Conservation (phyloP, 140 eudicot genomes). For the Erigeron philadelphicus region DNA sequence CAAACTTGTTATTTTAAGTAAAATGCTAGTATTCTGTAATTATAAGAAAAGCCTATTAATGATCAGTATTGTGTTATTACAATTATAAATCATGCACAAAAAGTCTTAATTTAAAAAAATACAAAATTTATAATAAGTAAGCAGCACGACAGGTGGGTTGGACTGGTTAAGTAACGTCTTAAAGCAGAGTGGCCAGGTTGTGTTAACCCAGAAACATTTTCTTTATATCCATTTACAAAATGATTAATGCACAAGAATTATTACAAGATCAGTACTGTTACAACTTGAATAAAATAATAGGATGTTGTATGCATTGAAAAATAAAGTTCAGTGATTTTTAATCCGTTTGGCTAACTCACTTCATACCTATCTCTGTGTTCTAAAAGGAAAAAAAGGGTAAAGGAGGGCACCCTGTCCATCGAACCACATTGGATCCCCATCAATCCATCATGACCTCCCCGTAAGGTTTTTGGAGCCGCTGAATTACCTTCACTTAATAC, state of each 20-base stretch:
- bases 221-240: neutral
- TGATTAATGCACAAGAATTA: neutral
- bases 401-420: too few relatives aligned
- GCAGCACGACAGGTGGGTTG: neutral
- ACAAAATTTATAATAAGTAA: neutral
- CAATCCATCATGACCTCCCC: too few relatives aligned
- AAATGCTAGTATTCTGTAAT: conserved; percentile 15
- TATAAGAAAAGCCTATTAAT: neutral
- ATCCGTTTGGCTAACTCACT: neutral
- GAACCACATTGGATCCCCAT: too few relatives aligned
- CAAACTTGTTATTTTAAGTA: neutral
- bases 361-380: neutral
- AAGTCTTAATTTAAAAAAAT: neutral
- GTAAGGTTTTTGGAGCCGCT: too few relatives aligned
- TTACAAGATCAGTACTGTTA: neutral
- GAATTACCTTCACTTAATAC: too few relatives aligned
- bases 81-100: neutral
- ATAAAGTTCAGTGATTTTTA: neutral
- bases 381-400: too few relatives aligned
- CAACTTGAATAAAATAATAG: neutral
- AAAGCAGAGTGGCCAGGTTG: neutral
- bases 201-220: neutral
- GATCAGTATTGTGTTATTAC: neutral
- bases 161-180: neutral
- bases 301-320: neutral